Base-by-base conservation (phyloP, 768 basidiomycete genomes). In the Inosperma sp. region DNA sequence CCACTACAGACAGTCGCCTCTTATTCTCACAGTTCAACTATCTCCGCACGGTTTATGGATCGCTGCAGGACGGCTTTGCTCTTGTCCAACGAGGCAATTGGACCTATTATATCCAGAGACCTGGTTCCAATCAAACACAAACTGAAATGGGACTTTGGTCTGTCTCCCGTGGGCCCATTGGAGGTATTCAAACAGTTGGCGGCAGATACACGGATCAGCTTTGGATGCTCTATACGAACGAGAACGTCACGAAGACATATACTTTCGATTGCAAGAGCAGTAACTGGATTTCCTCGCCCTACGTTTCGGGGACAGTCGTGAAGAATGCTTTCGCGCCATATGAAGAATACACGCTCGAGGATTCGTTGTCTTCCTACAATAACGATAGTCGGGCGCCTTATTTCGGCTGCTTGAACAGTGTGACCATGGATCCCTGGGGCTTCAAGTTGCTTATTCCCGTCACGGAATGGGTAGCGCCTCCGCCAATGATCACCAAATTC, bases 61-160 rank as follows among this genome's bases (percentile, higher is more conserved):
- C 87, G 3, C 75, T 95, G 9, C 89, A 89, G 65, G 93, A 96
- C 59, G 93, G 93, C 3, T 90, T 83, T 60, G 78, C 86, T 62
- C 78, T 95, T n/a, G 84, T 85, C 13, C 83, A 88, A 54, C 78
- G 80, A 56, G 88, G 89, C 36, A 93, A 88, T 62, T 92, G 87
- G 90, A 95, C 93, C 0, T 74, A 82, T 62, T 68, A 64, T 35
- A 88, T 92, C 56, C 68, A 85, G 52, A 80, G 86, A 10, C 91
- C 92, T 9, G 93, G 93, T 62, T 95, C 93, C 22, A 91, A 93
- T 62, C 60, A 64, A 14, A 91, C 90, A 1, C 61, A 61, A 31
- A 91, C 93, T 0, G 91, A 95, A 68, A 81, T 93, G 75, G 93
- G 93, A 48, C 73, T 94, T 7, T 95, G 86, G 84, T 86, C 90